Base-by-base conservation (phyloP, 345 rosid species). In the Erysimum cheiranthoides region DNA sequence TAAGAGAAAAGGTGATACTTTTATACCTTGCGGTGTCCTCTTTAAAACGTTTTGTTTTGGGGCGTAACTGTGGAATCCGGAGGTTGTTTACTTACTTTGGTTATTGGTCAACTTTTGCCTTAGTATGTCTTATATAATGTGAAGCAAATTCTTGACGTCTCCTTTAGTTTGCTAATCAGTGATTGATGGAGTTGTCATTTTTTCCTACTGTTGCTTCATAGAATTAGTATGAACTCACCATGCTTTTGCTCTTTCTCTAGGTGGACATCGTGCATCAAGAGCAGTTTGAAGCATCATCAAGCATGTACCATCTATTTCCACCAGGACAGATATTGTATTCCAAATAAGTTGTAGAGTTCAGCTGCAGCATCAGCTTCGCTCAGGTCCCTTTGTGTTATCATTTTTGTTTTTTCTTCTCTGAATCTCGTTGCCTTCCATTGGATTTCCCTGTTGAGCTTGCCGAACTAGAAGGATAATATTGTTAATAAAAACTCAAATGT, bases 1-100 rank as follows among this genome's bases (percentile, higher is more conserved):
- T 54, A 89, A 87, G 84, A 87, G 87, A 78, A 92, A 85, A 88
- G 98, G 97, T 92, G 68, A 85, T 66, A 57, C 68, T 68, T 79
- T 9, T 34, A 52, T 43, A 10, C 58, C 27, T 42, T 40, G 18
- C 2, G 0, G 8, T 17, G 50, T 66, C 49, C n/a, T 58, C 9
- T 27, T 11, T 25, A 43, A 10, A 21, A 40, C 10, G 63, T 47
- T 63, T 39, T 14, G 69, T 8, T 39, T 39, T 40, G 10, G 4
- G 2, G 34, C 10, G 3, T 42, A 28, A 8, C 51, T 64, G 12
- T 60, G 28, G 17, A 47, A 8, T 21, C 18, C 13, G 21, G 11
- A 14, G 43, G 43, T 42, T 45, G 53, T 42, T 54, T 38, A 68
- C 31, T 28, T 28, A 47, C n/a, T 70, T 35, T 13, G n/a, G 7